These are phyloP conservation scores for Hypocrella siamensis DNA, from an alignment of 2,329 filamentous ascomycete genomes.

Conservation along the genomic window DNA sequence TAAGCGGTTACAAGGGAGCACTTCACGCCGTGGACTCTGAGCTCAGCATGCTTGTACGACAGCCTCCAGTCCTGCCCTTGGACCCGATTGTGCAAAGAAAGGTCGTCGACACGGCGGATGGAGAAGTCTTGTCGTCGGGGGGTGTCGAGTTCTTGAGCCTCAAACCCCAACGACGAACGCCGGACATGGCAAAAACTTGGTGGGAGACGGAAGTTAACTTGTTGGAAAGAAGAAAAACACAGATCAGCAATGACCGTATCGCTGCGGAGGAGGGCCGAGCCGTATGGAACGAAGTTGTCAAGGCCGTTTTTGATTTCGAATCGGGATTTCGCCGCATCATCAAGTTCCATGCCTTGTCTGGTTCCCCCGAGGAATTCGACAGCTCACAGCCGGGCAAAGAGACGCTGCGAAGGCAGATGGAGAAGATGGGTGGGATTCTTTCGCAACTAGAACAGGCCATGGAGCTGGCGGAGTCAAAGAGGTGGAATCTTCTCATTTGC, in stretches of 20 bases:
- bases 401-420: slow-evolving; percentile 29
- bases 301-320: slow-evolving; percentile 49
- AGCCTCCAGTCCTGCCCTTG: slow-evolving; percentile 38
- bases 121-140: slow-evolving; percentile 14
- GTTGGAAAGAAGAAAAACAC: slow-evolving; percentile 35
- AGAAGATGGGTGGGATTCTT: slow-evolving; percentile 41
- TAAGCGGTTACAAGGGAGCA: slow-evolving; percentile 56
- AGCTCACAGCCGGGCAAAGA: slow-evolving; percentile 16
- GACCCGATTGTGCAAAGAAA: slow-evolving; percentile 26
- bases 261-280: slow-evolving; percentile 52
- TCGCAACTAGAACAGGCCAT: slow-evolving; percentile 37
- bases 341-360: slow-evolving; percentile 14
- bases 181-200: slow-evolving; percentile 56
- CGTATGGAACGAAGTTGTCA: slow-evolving; percentile 49
- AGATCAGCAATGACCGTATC: slow-evolving; percentile 43
- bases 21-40: slow-evolving; percentile 50
- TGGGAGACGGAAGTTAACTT: slow-evolving; percentile 48
- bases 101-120: slow-evolving; percentile 4
- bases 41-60: slow-evolving; percentile 40
- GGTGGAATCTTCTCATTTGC: slow-evolving; percentile 62
- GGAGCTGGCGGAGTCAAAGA: slow-evolving; percentile 38
- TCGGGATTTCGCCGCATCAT: slow-evolving; percentile 41
- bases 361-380: slow-evolving; percentile 14
- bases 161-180: slow-evolving; percentile 47
- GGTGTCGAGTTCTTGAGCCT: slow-evolving; percentile 43